Evolutionary conservation across 805 yeast species (phyloP).

Genomic region (Teunomyces lycoperdinae): DNA sequence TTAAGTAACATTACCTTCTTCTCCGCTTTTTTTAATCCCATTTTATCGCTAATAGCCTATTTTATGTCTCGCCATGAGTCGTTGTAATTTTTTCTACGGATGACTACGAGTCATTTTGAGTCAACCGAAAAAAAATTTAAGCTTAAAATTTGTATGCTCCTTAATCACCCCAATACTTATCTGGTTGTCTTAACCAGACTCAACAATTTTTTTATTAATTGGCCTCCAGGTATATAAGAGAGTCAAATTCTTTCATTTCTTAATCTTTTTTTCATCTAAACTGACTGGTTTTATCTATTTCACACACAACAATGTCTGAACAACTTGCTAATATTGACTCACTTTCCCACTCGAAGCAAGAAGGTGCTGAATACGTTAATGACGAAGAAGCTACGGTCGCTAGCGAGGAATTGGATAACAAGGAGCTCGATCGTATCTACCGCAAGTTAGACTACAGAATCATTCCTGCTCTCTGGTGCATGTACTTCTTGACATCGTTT

Average conservation of each 20-base stretch:
- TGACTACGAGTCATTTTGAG: conserved; percentile 6
- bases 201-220: background rate
- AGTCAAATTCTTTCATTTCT: background rate
- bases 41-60: background rate
- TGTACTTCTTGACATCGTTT: conserved; percentile 76
- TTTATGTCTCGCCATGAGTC: background rate
- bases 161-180: background rate
- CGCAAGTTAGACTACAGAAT: conserved; percentile 65
- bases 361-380: background rate
- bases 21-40: no score
- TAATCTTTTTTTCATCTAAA: background rate
- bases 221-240: background rate
- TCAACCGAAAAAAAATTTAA: background rate
- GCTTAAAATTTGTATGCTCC: background rate
- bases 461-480: conserved; percentile 78
- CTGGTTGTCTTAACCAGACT: background rate
- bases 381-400: conserved; percentile 11
- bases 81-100: background rate
- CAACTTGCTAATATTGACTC: background rate
- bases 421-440: conserved; percentile 52
- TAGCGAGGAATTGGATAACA: conserved; percentile 9
- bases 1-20: background rate
- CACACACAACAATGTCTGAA: background rate
- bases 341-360: background rate
- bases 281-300: background rate